Conservation (phyloP, 306 rosid species). For the Vachellia collinsii region DNA sequence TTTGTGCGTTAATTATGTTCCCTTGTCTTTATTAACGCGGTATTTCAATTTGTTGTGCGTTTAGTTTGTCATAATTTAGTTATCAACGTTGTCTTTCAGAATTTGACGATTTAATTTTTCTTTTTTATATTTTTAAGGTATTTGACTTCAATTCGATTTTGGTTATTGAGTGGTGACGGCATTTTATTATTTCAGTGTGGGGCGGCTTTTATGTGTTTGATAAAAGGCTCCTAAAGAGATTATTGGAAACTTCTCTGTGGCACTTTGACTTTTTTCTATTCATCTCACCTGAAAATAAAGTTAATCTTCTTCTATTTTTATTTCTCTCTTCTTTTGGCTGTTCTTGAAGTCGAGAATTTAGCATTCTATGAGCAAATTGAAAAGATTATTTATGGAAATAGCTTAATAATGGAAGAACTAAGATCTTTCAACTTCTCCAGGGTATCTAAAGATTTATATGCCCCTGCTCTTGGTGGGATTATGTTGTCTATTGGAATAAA, state of each 20-base stretch:
- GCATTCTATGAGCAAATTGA: constrained; percentile 11
- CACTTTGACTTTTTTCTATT: constrained; percentile 19
- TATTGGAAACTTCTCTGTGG: constrained; percentile 17
- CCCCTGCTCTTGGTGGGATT: constrained; percentile 99
- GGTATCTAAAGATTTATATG: constrained; percentile 94
- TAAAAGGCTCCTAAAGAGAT: constrained; percentile 34
- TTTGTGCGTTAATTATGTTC: background rate
- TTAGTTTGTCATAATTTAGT: background rate
- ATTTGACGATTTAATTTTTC: background rate
- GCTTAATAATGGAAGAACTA: constrained; percentile 36
- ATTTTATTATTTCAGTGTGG: constrained; percentile 16
- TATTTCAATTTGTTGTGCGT: background rate
- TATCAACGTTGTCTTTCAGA: background rate
- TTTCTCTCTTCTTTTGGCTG: background rate
- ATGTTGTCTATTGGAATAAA: constrained; percentile 94
- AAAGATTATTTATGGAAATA: background rate
- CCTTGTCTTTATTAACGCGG: background rate
- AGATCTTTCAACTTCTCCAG: constrained; percentile 52
- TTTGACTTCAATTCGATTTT: constrained; percentile 24
- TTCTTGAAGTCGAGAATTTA: constrained; percentile 14
- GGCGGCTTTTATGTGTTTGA: constrained; percentile 50
- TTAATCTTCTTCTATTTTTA: background rate
- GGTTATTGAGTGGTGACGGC: constrained; percentile 8
- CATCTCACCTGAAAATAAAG: background rate
- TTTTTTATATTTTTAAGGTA: background rate